A percentile compares a stretch with the other conserved stretches of the same genome.
Conservation (phyloP, 345 rosid species). For the Camelina sativa region DNA sequence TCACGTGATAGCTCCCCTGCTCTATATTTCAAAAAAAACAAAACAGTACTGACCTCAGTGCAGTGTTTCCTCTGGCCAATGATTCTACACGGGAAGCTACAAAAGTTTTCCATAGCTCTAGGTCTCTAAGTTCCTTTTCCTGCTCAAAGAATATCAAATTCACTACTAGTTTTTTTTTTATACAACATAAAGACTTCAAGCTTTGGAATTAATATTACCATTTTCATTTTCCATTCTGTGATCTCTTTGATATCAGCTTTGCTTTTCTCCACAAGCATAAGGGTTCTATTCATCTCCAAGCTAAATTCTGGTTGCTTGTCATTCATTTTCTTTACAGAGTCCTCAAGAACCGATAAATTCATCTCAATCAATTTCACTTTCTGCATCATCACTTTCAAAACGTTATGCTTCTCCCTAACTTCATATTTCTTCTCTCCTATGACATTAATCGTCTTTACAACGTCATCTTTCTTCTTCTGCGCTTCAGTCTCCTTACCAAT, state of each 20-base stretch:
- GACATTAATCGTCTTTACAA: conserved; percentile 41
- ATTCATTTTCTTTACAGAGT: conserved; percentile 68
- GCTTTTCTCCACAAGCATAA: conserved; percentile 58
- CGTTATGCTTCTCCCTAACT: conserved; percentile 68
- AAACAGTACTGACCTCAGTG: conserved; percentile 65
- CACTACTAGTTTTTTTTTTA: background rate
- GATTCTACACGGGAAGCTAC: conserved; percentile 62
- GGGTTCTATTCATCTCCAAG: conserved; percentile 59
- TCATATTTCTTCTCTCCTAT: conserved; percentile 64
- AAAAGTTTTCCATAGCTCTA: conserved; percentile 67
- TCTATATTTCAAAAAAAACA: background rate
- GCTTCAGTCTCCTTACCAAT: conserved; percentile 45
- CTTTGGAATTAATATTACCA: no score
- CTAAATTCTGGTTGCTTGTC: conserved; percentile 63
- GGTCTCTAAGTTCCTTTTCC: conserved; percentile 60
- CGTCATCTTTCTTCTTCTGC: conserved; percentile 46
- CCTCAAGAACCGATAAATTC: conserved; percentile 76
- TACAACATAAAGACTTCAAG: background rate
- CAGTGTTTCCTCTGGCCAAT: conserved; percentile 62
- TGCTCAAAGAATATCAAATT: conserved; percentile 37
- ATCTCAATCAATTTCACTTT: conserved; percentile 78
- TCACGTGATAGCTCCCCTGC: background rate
- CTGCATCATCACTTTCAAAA: conserved; percentile 89
- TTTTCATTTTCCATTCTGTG: conserved; percentile 61
- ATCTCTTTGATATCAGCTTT: conserved; percentile 62